Evolutionary conservation across 371 early-diverging fungal genomes (phyloP).

Genomic region (Circinella umbellata): DNA sequence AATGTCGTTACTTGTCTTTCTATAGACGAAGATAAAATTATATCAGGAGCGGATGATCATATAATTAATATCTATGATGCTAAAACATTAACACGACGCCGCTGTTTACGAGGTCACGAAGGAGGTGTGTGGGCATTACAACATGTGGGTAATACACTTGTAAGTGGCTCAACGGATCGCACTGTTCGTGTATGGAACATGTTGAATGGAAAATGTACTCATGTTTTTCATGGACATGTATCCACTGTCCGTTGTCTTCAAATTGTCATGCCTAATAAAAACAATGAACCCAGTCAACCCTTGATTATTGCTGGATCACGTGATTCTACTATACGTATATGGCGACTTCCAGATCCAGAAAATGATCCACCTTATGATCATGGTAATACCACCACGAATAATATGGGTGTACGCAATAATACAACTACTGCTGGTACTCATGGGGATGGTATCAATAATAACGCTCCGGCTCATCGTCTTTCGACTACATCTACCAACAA

Average conservation of each 20-base stretch:
- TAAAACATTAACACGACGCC: conserved; percentile 67
- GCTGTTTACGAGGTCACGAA: conserved; percentile 89
- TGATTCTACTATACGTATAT: conserved; percentile 94
- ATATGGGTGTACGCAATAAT: too few relatives aligned
- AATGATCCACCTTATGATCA: conserved; percentile 63
- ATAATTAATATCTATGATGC: conserved; percentile 89
- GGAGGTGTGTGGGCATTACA: conserved; percentile 99
- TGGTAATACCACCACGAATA: too few relatives aligned
- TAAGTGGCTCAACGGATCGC: conserved; percentile 97
- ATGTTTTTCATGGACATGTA: conserved; percentile 92
- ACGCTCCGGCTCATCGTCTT: too few relatives aligned
- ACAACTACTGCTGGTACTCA: too few relatives aligned
- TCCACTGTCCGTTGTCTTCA: conserved; percentile 96
- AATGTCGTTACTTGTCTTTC: conserved; percentile 94
- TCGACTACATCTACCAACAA: conserved; percentile 13
- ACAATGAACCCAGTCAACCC: conserved; percentile 63
- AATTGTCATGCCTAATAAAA: conserved; percentile 78
- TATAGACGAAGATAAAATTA: conserved; percentile 89
- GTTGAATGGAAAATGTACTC: conserved; percentile 82
- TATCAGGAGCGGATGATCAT: conserved; percentile 91
- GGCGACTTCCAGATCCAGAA: conserved; percentile 84
- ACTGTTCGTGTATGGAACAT: conserved; percentile 97
- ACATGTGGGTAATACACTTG: conserved; percentile 83
- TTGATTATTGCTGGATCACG: conserved; percentile 96
- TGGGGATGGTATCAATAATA: too few relatives aligned